Conservation (phyloP, 2,329 filamentous ascomycete species). For the Cadophora luteo-olivacea region DNA sequence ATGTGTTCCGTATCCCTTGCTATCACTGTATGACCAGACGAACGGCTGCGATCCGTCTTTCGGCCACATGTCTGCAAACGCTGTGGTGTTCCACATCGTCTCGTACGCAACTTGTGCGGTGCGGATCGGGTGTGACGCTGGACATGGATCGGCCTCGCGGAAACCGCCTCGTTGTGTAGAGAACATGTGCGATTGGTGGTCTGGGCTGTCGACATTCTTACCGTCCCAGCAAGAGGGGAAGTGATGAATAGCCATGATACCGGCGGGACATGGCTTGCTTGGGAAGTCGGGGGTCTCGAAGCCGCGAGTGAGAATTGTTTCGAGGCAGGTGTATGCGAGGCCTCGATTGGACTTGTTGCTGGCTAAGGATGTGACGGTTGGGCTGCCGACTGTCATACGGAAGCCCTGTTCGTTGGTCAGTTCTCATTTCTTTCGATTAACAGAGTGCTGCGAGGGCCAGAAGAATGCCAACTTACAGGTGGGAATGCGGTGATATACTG, state of each 20-base stretch:
- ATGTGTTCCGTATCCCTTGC: slow-evolving; percentile 14
- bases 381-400: slow-evolving; percentile 30
- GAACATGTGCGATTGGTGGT: slow-evolving; percentile 62
- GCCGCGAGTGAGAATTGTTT: slow-evolving; percentile 19
- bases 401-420: slow-evolving; percentile 25
- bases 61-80: slow-evolving; percentile 28
- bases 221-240: slow-evolving; percentile 60
- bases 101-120: slow-evolving; percentile 15
- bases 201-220: slow-evolving; percentile 37
- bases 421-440: not conserved
- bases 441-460: too few species aligned
- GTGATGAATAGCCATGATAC: slow-evolving; percentile 27
- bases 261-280: slow-evolving; percentile 19
- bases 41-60: slow-evolving; percentile 28
- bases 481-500: slow-evolving; percentile 21
- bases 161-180: slow-evolving; percentile 48
- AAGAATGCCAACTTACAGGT: slow-evolving; percentile 12
- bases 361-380: slow-evolving; percentile 18
- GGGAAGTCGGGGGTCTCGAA: slow-evolving; percentile 29
- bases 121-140: not conserved
- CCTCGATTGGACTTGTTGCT: slow-evolving; percentile 11
- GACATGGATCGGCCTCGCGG: slow-evolving; percentile 7
- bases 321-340: slow-evolving; percentile 27
- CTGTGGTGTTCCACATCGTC: slow-evolving; percentile 13
- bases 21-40: slow-evolving; percentile 26